Percentiles rank a stretch among this genome's conserved stretches.
Evolutionary conservation across 2,329 filamentous ascomycete species (phyloP).

Genomic region (Hymenoscyphus fraxineus): DNA sequence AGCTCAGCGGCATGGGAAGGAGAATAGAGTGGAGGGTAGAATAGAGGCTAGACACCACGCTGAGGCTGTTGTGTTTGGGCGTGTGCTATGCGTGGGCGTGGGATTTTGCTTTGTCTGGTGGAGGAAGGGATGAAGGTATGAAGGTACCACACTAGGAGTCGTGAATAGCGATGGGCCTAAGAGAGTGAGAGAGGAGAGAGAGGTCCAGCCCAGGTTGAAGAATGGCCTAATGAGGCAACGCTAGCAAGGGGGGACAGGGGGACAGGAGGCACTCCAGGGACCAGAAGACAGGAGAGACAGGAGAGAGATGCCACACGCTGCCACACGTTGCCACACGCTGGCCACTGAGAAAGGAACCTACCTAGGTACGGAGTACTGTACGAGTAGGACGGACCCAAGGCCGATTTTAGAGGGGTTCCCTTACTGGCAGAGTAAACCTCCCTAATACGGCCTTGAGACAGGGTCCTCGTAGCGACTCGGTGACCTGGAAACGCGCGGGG

Average conservation of each 20-base stretch:
- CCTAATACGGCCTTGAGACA: no score
- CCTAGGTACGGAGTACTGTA: no score
- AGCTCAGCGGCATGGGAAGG: background rate
- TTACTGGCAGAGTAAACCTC: no score
- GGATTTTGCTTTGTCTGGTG: constrained; percentile 9
- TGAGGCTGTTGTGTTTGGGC: background rate
- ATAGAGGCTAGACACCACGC: background rate
- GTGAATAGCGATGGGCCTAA: constrained; percentile 3
- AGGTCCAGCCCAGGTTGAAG: constrained; percentile 8
- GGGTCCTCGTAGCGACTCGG: no score
- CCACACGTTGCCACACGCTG: no score
- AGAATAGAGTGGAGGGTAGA: no score
- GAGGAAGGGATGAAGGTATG: background rate
- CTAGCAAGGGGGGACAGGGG: constrained; percentile 11
- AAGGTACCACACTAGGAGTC: constrained; percentile 7
- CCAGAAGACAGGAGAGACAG: background rate
- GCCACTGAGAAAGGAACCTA: background rate
- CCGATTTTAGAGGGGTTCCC: no score
- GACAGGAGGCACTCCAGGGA: background rate
- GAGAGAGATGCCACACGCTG: no score
- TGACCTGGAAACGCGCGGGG: no score
- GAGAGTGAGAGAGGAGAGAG: background rate
- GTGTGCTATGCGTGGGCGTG: background rate
- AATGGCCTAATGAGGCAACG: constrained; percentile 15
- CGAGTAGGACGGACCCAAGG: no score